Percentiles rank a stretch among this genome's conserved stretches.
phyloP scores from a whole-genome alignment of 495 filamentous ascomycete genomes.

The Talaromyces trachyspermus region DNA sequence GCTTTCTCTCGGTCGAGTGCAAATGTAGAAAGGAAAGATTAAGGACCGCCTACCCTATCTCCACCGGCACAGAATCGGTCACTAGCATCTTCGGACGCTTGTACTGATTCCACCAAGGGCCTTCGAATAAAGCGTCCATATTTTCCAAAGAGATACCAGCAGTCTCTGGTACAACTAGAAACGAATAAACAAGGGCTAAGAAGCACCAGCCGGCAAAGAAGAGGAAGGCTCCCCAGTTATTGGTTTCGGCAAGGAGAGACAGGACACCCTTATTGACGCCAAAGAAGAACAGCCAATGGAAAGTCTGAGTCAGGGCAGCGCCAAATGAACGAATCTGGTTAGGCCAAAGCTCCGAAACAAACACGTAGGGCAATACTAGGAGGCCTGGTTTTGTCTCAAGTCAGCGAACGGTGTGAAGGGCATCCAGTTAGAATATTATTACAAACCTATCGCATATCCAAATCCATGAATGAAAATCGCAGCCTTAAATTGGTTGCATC shows the following conservation, averaged over 20 bases:
- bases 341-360: conserved; percentile 16
- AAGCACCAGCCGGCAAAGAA: conserved; percentile 17
- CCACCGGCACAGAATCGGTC: neutral
- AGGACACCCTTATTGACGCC: conserved; percentile 11
- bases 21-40: neutral
- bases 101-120: conserved; percentile 2
- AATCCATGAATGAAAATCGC: conserved; percentile 12
- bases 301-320: conserved; percentile 10
- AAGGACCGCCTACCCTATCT: neutral
- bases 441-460: conserved; percentile 11
- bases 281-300: conserved; percentile 17
- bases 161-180: conserved; percentile 7
- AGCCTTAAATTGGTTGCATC: too few species aligned
- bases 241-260: conserved; percentile 3
- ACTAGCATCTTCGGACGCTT: neutral
- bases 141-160: neutral
- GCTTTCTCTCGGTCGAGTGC: neutral
- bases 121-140: conserved; percentile 3
- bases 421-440: neutral
- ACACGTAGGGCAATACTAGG: conserved; percentile 15
- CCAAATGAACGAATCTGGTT: conserved; percentile 19
- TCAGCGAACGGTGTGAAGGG: neutral
- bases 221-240: conserved; percentile 19
- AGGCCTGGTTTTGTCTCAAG: conserved; percentile 8
- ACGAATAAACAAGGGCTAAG: conserved; percentile 12